phyloP scores from a whole-genome alignment of 1,284 basidiomycete genomes.

The Microbotryum violaceum region DNA sequence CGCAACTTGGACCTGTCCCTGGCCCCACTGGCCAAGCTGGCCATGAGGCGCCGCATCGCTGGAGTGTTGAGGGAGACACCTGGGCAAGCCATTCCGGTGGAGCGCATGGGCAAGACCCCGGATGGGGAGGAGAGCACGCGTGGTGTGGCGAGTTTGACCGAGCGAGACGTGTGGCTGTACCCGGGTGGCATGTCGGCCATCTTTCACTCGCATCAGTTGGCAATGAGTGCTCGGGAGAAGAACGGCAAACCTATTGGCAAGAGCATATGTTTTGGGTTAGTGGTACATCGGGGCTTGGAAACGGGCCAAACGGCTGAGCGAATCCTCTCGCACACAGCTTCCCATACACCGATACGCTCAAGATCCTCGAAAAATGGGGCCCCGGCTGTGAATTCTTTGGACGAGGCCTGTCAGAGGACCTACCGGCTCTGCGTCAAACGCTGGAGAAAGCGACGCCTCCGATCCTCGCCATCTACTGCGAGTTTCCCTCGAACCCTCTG shows the following conservation, averaged over 20 bases:
- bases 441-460: slow-evolving; percentile 46
- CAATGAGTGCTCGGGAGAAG: slow-evolving; percentile 44
- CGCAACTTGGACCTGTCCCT: slow-evolving; percentile 75
- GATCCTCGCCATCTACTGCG: slow-evolving; percentile 53
- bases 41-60: slow-evolving; percentile 78
- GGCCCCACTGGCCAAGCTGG: slow-evolving; percentile 71
- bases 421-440: slow-evolving; percentile 62
- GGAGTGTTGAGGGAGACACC: slow-evolving; percentile 54
- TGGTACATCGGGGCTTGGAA: slow-evolving; percentile 25
- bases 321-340: slow-evolving; percentile 55
- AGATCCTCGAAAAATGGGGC: slow-evolving; percentile 94
- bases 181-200: slow-evolving; percentile 89
- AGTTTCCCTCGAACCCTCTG: slow-evolving; percentile 92
- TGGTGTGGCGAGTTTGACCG: slow-evolving; percentile 51
- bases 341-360: slow-evolving; percentile 95
- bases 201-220: slow-evolving; percentile 76
- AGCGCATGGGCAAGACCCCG: slow-evolving; percentile 51
- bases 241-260: slow-evolving; percentile 52
- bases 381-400: slow-evolving; percentile 89
- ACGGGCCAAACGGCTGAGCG: slow-evolving; percentile 5
- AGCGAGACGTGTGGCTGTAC: slow-evolving; percentile 81
- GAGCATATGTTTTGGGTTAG: slow-evolving; percentile 85
- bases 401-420: slow-evolving; percentile 65
- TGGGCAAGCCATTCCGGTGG: slow-evolving; percentile 25
- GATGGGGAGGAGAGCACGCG: slow-evolving; percentile 35